Base-by-base conservation (phyloP, 1,284 basidiomycete genomes). In the Pascua sp. region DNA sequence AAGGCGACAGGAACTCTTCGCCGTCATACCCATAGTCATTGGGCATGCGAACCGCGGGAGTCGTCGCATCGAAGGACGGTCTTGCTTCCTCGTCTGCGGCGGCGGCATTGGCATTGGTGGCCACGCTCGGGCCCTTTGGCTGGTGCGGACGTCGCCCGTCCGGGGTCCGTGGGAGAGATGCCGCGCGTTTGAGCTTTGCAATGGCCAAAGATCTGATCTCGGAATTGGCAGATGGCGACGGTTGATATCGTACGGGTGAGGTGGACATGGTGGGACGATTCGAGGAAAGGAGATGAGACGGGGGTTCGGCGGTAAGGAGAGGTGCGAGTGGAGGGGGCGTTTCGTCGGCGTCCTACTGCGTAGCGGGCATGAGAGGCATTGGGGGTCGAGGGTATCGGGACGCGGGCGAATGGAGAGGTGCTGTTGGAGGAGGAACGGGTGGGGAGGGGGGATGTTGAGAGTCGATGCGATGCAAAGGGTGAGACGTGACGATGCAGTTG, bases 131-230 rank as follows among this genome's bases (percentile, higher is more conserved):
- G 16, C 50, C 47, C 39, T 44, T 45, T 8, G 43, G 41, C 62
- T 83, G 81, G 66, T 87, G 86, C 1, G 88, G 88, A 48, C 91
- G 81, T 50, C 90, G 80, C 2, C 90, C 90, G 73, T 91, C 87
- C 72, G 90, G 89, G 83, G 89, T 89, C 55, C 91, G 83, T 41
- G 91, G 91, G 36, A 93, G 78, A 17, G 90, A 92, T 49, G 90
- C 89, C 42, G 91, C 90, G 65, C 91, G 85, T 77, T 89, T 91
- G 63, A 94, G 84, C 78, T 86, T 90, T 54, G 89, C 89, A 59
- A 93, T 86, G n/a, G 90, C 88, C 57, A 85, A 84, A 68, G 89
- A 88, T 59, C 91, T 83, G 24, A 62, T 62, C 42, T 62, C 60
- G 16, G 54, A 49, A 10, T 51, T 38, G 8, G 57, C 55, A 32